A percentile compares a stretch with the other conserved stretches of the same genome.
Evolutionary conservation across 805 yeast species (phyloP).

Genomic region (Candida maesae): DNA sequence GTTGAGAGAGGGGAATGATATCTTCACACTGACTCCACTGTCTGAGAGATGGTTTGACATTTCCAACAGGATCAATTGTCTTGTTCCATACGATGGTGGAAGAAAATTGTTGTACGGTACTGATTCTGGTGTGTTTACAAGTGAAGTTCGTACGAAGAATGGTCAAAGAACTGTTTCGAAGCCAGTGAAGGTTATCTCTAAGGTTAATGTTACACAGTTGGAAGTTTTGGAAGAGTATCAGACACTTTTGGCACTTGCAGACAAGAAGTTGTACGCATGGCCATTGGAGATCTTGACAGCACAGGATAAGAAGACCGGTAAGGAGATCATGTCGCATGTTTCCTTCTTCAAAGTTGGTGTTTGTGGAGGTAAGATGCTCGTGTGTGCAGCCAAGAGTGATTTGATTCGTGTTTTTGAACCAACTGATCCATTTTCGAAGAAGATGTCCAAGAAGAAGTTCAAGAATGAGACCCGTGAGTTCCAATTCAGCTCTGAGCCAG

Average conservation of each 20-base stretch:
- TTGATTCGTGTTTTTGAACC: slow-evolving; percentile 87
- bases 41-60: slow-evolving; percentile 74
- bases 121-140: slow-evolving; percentile 82
- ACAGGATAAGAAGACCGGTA: slow-evolving; percentile 56
- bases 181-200: slow-evolving; percentile 73
- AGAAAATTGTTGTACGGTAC: slow-evolving; percentile 88
- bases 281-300: slow-evolving; percentile 62
- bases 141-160: slow-evolving; percentile 52
- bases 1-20: slow-evolving; percentile 67
- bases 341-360: slow-evolving; percentile 90
- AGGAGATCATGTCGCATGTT: slow-evolving; percentile 82
- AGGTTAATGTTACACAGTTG: slow-evolving; percentile 77
- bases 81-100: slow-evolving; percentile 93
- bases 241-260: slow-evolving; percentile 74
- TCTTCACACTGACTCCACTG: slow-evolving; percentile 72
- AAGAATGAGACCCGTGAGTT: slow-evolving; percentile 71
- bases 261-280: slow-evolving; percentile 76
- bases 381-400: slow-evolving; percentile 85
- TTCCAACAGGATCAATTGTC: slow-evolving; percentile 78
- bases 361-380: slow-evolving; percentile 82
- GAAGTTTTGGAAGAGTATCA: slow-evolving; percentile 92
- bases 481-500: slow-evolving; percentile 81
- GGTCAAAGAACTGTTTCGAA: slow-evolving; percentile 56
- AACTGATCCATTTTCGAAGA: slow-evolving; percentile 61
- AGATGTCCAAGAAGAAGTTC: slow-evolving; percentile 65